Evolutionary conservation across 148 eudicot species (phyloP), one percentile per base, ranked within the genome.

Genomic region (Camellia japonica): DNA sequence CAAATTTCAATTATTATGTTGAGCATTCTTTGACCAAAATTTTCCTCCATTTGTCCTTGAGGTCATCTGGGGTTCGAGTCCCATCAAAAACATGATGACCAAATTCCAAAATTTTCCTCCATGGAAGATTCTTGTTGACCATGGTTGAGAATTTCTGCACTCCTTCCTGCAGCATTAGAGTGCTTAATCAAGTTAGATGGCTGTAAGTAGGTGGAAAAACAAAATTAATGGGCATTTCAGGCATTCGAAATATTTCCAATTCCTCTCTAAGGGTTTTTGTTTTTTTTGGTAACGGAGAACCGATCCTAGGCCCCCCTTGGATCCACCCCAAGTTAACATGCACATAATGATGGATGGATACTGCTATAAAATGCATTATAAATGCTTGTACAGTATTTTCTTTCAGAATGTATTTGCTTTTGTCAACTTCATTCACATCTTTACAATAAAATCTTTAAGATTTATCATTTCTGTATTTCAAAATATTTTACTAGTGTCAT

Each of bases 21-120:
- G 44, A 54, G 84, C 71, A 13, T 14, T 19, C 67, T 42, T 71
- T 76, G 43, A 1, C 71, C 23, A 51, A 30, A 55, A 79, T 79
- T 71, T 84, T 77, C 85, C 80, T 91, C 97, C 97, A 93, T 74
- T 93, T 93, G 76, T 89, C 90, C 88, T 84, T 91, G 60, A 93
- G 91, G 82, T 93, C 92, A 43, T 15, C 80, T 20, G 97, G 90
- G 19, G 86, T 88, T 58, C 97, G 97, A 19, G 87, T 83, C 30
- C 84, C 80, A 46, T 91, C 87, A 80, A 93, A 93, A 20, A 89
- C 85, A 80, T 88, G 87, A 43, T 78, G 75, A 77, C 97, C 93
- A 71, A 78, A 87, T 41, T 88, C 89, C 88, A 93, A 78, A 52
- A 93, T 86, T 80, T 89, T 89, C 81, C 68, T 85, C 95, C 97